These are phyloP conservation scores for Leccinum uliginosum DNA, from an alignment of 768 basidiomycete genomes.

Conservation along the genomic window DNA sequence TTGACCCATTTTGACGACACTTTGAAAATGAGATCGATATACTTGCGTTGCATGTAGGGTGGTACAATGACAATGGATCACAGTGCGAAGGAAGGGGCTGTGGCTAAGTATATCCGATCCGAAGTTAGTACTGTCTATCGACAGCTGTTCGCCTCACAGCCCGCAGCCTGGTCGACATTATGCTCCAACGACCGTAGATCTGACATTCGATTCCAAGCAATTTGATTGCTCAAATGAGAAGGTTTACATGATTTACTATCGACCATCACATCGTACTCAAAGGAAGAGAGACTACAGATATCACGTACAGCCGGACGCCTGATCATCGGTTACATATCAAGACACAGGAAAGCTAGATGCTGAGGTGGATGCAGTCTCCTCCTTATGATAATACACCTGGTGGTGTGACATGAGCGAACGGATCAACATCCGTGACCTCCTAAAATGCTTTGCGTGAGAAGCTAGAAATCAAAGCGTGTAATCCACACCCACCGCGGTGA, in stretches of 20 bases:
- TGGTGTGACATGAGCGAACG: conserved; percentile 7
- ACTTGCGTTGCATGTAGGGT: conserved; percentile 26
- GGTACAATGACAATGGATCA: conserved; percentile 9
- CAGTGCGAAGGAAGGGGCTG: too few relatives aligned
- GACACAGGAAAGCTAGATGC: not conserved
- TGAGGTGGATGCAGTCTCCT: not conserved
- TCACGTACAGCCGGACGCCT: not conserved
- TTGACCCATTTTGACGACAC: conserved; percentile 35
- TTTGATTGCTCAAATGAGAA: not conserved
- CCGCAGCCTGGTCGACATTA: too few relatives aligned
- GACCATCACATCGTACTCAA: not conserved
- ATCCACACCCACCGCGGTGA: conserved; percentile 14
- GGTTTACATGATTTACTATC: not conserved
- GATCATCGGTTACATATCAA: not conserved
- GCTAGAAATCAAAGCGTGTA: not conserved
- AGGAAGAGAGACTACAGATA: not conserved
- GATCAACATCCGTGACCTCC: conserved; percentile 8
- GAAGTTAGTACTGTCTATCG: too few relatives aligned
- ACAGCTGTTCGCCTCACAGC: too few relatives aligned
- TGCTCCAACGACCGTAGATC: too few relatives aligned
- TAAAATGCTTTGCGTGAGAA: conserved; percentile 3
- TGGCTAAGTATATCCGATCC: too few relatives aligned
- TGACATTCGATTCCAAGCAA: too few relatives aligned
- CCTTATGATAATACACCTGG: not conserved
- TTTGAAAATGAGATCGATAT: conserved; percentile 31